These are phyloP conservation scores for Noccaea caerulescens DNA, from an alignment of 345 rosid species.

Conservation along the genomic window DNA sequence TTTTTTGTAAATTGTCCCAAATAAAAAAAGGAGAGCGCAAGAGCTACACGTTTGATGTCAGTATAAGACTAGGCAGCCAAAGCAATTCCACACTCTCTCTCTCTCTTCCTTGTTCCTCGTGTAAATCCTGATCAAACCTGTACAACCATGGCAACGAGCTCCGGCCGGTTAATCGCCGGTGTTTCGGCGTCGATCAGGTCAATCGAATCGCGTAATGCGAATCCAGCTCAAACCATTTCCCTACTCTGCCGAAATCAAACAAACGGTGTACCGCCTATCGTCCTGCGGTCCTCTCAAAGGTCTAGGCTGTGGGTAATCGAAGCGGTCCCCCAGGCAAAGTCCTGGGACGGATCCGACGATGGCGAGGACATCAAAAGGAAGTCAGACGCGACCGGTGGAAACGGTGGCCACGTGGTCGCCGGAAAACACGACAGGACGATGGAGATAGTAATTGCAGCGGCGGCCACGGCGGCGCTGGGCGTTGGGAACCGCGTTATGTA, in stretches of 20 bases:
- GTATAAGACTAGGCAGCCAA: constrained; percentile 18
- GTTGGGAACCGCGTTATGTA: constrained; percentile 89
- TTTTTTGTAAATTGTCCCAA: background rate
- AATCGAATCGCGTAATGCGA: constrained; percentile 38
- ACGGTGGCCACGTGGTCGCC: constrained; percentile 40
- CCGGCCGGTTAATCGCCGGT: constrained; percentile 54
- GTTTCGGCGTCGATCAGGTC: constrained; percentile 31
- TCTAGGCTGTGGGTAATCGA: constrained; percentile 39
- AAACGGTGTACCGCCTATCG: constrained; percentile 42
- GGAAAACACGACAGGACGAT: constrained; percentile 39
- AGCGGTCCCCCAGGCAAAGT: constrained; percentile 45
- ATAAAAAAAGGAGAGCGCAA: background rate
- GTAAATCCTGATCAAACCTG: background rate
- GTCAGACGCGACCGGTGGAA: constrained; percentile 41
- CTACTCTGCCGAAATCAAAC: constrained; percentile 38
- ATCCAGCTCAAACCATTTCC: constrained; percentile 37
- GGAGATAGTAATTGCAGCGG: constrained; percentile 76
- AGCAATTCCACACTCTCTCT: constrained; percentile 13
- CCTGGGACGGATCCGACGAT: constrained; percentile 52
- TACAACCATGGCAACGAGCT: constrained; percentile 59
- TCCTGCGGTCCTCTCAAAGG: constrained; percentile 45
- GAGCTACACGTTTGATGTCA: constrained; percentile 1
- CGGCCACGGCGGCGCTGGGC: constrained; percentile 69
- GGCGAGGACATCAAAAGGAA: constrained; percentile 36
- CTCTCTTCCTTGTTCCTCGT: background rate